A percentile compares a stretch with the other conserved stretches of the same genome.
These are phyloP conservation scores for Parastagonospora nodorum DNA, from an alignment of 2,329 filamentous ascomycete species.

Conservation along the genomic window DNA sequence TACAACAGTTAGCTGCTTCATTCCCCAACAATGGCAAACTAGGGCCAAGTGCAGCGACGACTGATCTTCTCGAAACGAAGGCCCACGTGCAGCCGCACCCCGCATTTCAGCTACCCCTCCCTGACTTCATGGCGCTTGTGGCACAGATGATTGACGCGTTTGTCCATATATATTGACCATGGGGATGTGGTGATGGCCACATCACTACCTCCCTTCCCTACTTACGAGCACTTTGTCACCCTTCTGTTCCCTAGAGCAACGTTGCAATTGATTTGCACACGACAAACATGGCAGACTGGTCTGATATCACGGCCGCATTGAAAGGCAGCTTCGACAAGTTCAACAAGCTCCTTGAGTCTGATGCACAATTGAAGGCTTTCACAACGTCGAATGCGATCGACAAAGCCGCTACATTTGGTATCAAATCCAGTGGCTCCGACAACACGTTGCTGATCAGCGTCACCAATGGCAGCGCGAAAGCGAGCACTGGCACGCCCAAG, in stretches of 20 bases:
- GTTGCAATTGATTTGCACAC: neutral
- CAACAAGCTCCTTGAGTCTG: constrained; percentile 38
- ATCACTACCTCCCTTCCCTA: no score
- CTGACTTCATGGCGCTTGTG: constrained; percentile 26
- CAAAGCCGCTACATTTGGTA: constrained; percentile 39
- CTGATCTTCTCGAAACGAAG: constrained; percentile 14
- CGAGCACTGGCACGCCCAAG: constrained; percentile 32
- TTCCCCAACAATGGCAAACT: constrained; percentile 6
- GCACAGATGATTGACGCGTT: constrained; percentile 4
- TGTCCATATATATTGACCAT: neutral
- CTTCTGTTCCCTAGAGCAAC: no score
- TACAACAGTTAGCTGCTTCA: constrained; percentile 9
- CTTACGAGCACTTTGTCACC: no score
- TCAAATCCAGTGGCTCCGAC: constrained; percentile 43
- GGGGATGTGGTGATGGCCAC: no score
- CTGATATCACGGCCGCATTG: constrained; percentile 39
- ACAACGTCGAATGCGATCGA: constrained; percentile 42
- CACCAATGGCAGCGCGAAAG: constrained; percentile 35
- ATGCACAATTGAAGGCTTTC: constrained; percentile 43
- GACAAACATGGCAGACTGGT: constrained; percentile 37
- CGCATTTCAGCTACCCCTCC: constrained; percentile 35
- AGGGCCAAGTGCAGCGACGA: constrained; percentile 11
- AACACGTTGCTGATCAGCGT: constrained; percentile 41
- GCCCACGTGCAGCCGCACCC: constrained; percentile 34
- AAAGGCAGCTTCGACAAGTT: constrained; percentile 39